Conservation (phyloP, 495 filamentous ascomycete species). For the Ramalina peruviana region DNA sequence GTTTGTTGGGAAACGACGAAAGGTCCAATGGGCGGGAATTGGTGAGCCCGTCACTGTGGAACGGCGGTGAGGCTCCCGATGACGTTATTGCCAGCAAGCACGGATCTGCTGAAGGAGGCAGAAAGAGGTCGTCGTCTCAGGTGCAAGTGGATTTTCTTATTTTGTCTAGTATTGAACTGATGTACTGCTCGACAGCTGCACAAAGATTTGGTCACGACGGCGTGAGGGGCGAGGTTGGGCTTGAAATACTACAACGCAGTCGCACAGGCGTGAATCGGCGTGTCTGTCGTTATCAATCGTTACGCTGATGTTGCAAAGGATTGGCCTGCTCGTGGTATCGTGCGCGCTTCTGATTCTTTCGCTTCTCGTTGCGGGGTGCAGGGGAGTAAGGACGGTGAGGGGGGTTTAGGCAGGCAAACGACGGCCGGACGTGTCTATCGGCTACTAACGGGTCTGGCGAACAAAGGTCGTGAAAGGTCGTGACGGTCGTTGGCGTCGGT, state of each 20-base stretch:
- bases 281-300: slow-evolving; percentile 48
- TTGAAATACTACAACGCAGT: no score
- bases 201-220: no score
- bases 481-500: slow-evolving; percentile 14
- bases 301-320: slow-evolving; percentile 16
- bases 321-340: background rate
- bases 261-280: slow-evolving; percentile 14
- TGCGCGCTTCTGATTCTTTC: slow-evolving; percentile 9
- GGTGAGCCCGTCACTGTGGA: slow-evolving; percentile 10
- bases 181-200: no score
- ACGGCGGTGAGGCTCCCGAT: background rate
- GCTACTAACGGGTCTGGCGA: slow-evolving; percentile 10
- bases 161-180: no score
- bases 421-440: slow-evolving; percentile 20
- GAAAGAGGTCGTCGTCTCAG: no score
- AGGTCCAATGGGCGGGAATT: slow-evolving; percentile 13
- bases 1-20: slow-evolving; percentile 16
- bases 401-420: slow-evolving; percentile 21
- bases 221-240: no score
- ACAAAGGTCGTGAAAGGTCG: slow-evolving; percentile 8
- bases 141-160: no score
- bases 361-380: slow-evolving; percentile 16
- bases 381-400: slow-evolving; percentile 18
- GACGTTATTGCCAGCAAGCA: no score
- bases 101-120: no score